phyloP scores from a whole-genome alignment of 306 rosid species.

The Prinsepia uniflora region DNA sequence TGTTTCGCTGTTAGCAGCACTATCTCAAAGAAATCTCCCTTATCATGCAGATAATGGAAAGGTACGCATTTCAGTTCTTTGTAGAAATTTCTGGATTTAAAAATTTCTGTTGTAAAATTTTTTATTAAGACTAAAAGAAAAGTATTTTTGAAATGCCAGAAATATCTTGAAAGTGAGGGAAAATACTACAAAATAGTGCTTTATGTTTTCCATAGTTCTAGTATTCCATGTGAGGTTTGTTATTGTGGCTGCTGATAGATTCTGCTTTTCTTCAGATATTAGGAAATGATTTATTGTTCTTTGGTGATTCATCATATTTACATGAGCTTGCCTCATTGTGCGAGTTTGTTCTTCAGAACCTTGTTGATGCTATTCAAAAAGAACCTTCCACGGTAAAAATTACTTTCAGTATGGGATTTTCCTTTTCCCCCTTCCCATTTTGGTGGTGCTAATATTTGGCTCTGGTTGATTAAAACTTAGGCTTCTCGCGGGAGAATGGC shows the following conservation, averaged over 20 bases:
- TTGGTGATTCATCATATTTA: constrained; percentile 55
- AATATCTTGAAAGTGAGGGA: background rate
- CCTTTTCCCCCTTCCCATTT: constrained; percentile 13
- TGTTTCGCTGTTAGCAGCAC: constrained; percentile 57
- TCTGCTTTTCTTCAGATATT: constrained; percentile 40
- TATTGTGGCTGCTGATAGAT: constrained; percentile 15
- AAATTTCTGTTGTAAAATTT: background rate
- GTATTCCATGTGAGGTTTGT: background rate
- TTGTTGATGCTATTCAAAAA: constrained; percentile 55
- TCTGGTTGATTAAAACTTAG: constrained; percentile 42
- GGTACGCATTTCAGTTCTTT: constrained; percentile 36
- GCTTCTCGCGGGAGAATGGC: constrained; percentile 75
- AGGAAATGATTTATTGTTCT: constrained; percentile 57
- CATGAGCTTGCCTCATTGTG: constrained; percentile 72
- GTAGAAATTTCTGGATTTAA: background rate
- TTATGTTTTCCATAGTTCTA: constrained; percentile 8
- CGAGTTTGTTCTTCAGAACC: constrained; percentile 54
- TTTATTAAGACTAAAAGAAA: background rate
- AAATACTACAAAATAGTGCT: background rate
- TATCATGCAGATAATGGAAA: constrained; percentile 50
- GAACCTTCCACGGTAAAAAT: constrained; percentile 66
- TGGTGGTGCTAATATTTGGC: constrained; percentile 29
- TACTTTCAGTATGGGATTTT: background rate
- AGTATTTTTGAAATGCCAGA: background rate
- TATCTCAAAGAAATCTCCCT: constrained; percentile 71